Percentiles rank a stretch among this genome's conserved stretches.
phyloP scores from a whole-genome alignment of 345 rosid genomes.

The Excoecaria cochinchinensis region DNA sequence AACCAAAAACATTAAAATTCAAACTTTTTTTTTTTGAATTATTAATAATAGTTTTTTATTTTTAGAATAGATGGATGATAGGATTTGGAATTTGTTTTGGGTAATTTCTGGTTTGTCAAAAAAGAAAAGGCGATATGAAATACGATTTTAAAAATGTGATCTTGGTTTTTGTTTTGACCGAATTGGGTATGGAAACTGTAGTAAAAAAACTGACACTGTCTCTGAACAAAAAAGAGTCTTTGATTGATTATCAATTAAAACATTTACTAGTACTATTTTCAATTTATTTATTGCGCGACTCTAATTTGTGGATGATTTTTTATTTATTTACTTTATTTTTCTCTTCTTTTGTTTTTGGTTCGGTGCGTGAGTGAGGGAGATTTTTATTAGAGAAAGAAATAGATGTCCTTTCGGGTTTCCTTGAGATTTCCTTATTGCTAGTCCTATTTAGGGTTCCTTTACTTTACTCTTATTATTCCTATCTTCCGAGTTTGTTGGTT shows the following conservation, averaged over 20 bases:
- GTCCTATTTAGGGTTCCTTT: conserved; percentile 34
- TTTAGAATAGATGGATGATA: background rate
- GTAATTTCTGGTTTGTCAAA: background rate
- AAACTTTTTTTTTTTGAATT: background rate
- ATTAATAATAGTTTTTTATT: background rate
- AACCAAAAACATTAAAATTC: conserved; percentile 10
- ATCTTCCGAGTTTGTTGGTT: conserved; percentile 10
- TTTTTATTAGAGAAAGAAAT: conserved; percentile 38
- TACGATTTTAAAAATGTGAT: background rate
- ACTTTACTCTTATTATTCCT: too few species aligned
- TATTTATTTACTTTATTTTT: conserved; percentile 18
- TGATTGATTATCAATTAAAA: conserved; percentile 32
- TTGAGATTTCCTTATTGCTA: conserved; percentile 32
- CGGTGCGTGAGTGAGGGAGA: conserved; percentile 29
- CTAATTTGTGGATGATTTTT: conserved; percentile 33
- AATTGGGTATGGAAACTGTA: conserved; percentile 39
- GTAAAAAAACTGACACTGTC: conserved; percentile 35
- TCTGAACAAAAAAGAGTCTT: conserved; percentile 11
- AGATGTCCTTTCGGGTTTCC: conserved; percentile 33
- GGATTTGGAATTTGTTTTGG: background rate
- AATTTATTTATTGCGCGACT: conserved; percentile 35
- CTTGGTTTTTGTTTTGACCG: conserved; percentile 24
- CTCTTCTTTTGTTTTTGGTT: conserved; percentile 20
- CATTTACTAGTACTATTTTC: conserved; percentile 19
- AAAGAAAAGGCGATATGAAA: conserved; percentile 10